These are phyloP conservation scores for Geum urbanum DNA, from an alignment of 306 rosid species.

Conservation along the genomic window DNA sequence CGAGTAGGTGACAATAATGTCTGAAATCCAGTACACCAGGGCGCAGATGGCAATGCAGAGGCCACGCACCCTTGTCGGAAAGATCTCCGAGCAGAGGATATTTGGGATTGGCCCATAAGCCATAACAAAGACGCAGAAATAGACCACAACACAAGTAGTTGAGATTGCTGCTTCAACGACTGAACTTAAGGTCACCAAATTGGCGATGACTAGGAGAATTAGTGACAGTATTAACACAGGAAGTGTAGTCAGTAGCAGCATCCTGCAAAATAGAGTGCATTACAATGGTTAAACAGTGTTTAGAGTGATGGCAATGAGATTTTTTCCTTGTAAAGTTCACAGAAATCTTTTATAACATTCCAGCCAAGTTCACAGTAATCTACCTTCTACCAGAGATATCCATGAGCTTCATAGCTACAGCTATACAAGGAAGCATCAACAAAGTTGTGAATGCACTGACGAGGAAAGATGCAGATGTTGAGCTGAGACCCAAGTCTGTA, in stretches of 20 bases:
- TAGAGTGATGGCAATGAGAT: neutral
- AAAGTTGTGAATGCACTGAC: constrained; percentile 74
- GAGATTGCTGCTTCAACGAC: constrained; percentile 57
- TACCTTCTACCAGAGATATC: constrained; percentile 76
- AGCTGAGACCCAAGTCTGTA: constrained; percentile 46
- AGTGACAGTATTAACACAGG: constrained; percentile 64
- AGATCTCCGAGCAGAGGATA: constrained; percentile 72
- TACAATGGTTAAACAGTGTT: neutral
- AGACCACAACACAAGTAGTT: constrained; percentile 50
- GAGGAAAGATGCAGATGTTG: constrained; percentile 65
- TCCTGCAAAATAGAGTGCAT: constrained; percentile 41
- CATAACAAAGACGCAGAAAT: constrained; percentile 64
- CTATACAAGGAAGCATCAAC: constrained; percentile 80
- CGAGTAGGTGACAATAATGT: constrained; percentile 68
- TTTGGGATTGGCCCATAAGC: constrained; percentile 80
- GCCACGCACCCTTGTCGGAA: constrained; percentile 79
- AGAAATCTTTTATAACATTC: neutral
- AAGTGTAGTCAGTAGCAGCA: constrained; percentile 54
- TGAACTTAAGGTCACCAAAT: constrained; percentile 34
- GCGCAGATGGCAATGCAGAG: constrained; percentile 79
- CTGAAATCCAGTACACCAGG: constrained; percentile 58
- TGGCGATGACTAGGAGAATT: constrained; percentile 44
- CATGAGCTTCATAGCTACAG: constrained; percentile 67
- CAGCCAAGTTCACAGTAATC: neutral
- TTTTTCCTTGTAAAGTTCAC: neutral